Evolutionary conservation across 2,329 filamentous ascomycete species (phyloP).

Genomic region (Fusarium verticillioides): DNA sequence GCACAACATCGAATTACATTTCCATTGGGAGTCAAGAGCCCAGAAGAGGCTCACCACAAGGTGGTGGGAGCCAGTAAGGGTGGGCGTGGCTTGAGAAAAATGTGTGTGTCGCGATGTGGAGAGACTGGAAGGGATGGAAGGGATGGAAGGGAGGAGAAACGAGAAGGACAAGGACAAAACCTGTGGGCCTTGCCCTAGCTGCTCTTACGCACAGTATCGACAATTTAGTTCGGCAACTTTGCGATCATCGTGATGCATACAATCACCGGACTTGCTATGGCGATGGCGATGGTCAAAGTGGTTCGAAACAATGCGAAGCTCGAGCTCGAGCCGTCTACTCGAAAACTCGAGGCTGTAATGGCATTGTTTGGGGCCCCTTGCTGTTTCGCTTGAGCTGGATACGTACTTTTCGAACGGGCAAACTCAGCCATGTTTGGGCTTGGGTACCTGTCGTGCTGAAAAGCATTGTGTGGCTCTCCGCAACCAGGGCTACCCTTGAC

Average conservation of each 20-base stretch:
- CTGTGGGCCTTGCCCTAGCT: conserved; percentile 43
- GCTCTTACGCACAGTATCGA: conserved; percentile 39
- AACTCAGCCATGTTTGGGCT: conserved; percentile 31
- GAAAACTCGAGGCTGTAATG: conserved; percentile 19
- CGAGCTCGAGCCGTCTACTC: neutral
- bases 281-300: conserved; percentile 29
- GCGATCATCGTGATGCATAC: conserved; percentile 17
- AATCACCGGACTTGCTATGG: conserved; percentile 20
- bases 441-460: conserved; percentile 39
- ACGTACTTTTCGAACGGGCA: conserved; percentile 38
- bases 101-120: conserved; percentile 42
- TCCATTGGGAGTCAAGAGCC: conserved; percentile 30
- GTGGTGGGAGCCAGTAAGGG: conserved; percentile 32
- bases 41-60: conserved; percentile 32
- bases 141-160: conserved; percentile 48
- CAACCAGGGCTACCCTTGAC: conserved; percentile 41
- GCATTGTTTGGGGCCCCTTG: conserved; percentile 20
- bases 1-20: conserved; percentile 41
- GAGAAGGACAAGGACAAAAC: conserved; percentile 36
- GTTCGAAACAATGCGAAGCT: conserved; percentile 16
- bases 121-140: conserved; percentile 40
- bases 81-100: conserved; percentile 39
- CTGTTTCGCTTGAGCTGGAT: conserved; percentile 12
- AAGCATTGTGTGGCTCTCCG: conserved; percentile 36
- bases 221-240: conserved; percentile 20